Percentiles rank a stretch among this genome's conserved stretches.
Conservation (phyloP, 164 flowering plant species). For the Vitis rupestris region DNA sequence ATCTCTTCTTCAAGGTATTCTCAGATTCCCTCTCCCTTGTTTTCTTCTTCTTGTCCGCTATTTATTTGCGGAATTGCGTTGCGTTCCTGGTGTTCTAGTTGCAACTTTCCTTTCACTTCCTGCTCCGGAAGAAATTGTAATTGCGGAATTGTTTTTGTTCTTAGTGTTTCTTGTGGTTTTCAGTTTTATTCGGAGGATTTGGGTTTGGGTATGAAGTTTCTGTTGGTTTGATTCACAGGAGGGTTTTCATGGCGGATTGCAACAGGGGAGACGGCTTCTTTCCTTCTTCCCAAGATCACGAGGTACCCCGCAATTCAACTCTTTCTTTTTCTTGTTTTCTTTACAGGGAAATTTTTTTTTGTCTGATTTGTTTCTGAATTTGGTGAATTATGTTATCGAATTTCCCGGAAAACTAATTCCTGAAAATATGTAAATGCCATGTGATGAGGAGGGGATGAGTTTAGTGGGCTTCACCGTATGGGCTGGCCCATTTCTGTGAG, state of each 20-base stretch:
- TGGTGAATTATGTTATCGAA: background rate
- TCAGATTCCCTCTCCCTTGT: conserved; percentile 11
- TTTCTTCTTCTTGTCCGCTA: background rate
- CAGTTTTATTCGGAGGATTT: background rate
- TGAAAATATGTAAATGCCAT: too few species aligned
- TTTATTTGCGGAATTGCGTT: background rate
- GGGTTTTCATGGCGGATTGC: conserved; percentile 31
- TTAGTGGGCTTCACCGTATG: too few species aligned
- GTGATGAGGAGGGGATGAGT: too few species aligned
- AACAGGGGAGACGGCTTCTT: conserved; percentile 29
- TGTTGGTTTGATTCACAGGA: conserved; percentile 7
- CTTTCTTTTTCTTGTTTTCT: too few species aligned
- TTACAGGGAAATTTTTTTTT: background rate
- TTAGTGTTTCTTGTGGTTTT: background rate
- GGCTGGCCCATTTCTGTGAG: too few species aligned
- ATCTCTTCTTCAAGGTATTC: conserved; percentile 34
- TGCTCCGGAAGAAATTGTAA: background rate
- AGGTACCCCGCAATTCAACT: conserved; percentile 21
- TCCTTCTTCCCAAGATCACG: conserved; percentile 28
- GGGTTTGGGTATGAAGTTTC: background rate
- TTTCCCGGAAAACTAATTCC: background rate
- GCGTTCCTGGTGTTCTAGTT: background rate
- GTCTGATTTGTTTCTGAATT: background rate
- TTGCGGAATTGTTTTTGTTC: background rate
- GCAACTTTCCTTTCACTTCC: background rate